phyloP scores from a whole-genome alignment of 495 filamentous ascomycete species.

The Poronia punctata region DNA sequence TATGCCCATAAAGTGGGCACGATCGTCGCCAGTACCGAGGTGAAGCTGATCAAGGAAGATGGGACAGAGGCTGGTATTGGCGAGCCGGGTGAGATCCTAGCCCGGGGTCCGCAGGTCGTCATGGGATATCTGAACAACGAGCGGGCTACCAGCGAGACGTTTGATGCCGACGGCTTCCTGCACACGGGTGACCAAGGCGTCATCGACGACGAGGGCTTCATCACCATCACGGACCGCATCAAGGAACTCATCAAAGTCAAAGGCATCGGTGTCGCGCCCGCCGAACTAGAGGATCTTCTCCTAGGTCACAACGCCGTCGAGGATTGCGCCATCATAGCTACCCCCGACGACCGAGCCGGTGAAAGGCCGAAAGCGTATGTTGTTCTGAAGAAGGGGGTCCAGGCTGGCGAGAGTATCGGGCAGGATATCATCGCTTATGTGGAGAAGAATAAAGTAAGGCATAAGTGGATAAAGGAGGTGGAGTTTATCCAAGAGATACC shows the following conservation, averaged over 20 bases:
- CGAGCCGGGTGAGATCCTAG: constrained; percentile 55
- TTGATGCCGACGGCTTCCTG: constrained; percentile 54
- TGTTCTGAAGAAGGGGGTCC: constrained; percentile 39
- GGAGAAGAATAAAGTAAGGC: constrained; percentile 51
- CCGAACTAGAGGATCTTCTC: constrained; percentile 60
- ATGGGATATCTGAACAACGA: constrained; percentile 45
- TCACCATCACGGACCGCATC: constrained; percentile 68
- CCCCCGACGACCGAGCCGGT: constrained; percentile 54
- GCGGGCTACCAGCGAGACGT: constrained; percentile 49
- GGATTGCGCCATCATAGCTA: constrained; percentile 52
- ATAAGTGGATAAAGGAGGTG: constrained; percentile 61
- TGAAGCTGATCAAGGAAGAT: constrained; percentile 53
- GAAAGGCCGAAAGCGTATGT: constrained; percentile 61
- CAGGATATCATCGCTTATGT: constrained; percentile 47
- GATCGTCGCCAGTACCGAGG: constrained; percentile 49
- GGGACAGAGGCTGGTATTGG: constrained; percentile 39
- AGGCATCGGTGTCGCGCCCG: constrained; percentile 62
- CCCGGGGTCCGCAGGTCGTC: constrained; percentile 49
- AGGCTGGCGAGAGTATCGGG: constrained; percentile 26
- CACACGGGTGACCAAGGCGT: constrained; percentile 63
- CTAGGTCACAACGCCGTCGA: constrained; percentile 51
- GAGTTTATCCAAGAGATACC: constrained; percentile 58
- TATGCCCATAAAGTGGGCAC: constrained; percentile 53
- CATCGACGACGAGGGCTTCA: constrained; percentile 50
- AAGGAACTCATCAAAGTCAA: constrained; percentile 78